Evolutionary conservation across 1,284 basidiomycete genomes (phyloP).

Genomic region (Leccinum huronense): DNA sequence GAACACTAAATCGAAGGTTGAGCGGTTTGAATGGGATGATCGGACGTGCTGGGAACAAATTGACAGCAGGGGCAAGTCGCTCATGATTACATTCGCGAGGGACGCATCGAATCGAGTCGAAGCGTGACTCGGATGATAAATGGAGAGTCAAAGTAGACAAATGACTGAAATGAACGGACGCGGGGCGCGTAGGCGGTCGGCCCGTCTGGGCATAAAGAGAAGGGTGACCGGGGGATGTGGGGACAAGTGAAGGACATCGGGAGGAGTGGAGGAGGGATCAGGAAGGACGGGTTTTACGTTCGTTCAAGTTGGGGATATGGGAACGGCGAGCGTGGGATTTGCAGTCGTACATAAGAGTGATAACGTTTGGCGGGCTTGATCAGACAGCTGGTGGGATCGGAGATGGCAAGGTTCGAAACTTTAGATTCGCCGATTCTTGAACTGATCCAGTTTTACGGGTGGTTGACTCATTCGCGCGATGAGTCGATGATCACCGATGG

Average conservation of each 20-base stretch:
- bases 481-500: constrained; percentile 32
- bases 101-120: constrained; percentile 2
- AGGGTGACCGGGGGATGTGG: constrained; percentile 24
- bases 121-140: constrained; percentile 21
- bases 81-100: constrained; percentile 13
- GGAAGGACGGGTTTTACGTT: constrained; percentile 25
- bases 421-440: constrained; percentile 34
- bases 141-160: not conserved
- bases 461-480: constrained; percentile 24
- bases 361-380: constrained; percentile 34
- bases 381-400: constrained; percentile 29
- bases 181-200: constrained; percentile 8
- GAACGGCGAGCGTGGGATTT: constrained; percentile 28
- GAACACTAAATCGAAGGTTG: constrained; percentile 33
- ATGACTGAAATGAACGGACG: not conserved
- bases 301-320: not conserved
- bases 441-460: constrained; percentile 7
- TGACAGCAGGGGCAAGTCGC: constrained; percentile 12
- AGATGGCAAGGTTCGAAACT: constrained; percentile 33
- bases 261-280: constrained; percentile 23
- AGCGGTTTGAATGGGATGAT: constrained; percentile 28
- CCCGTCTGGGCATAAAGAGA: not conserved
- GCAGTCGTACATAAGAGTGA: constrained; percentile 30
- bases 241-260: constrained; percentile 12
- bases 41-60: constrained; percentile 10